Evolutionary conservation across 345 rosid genomes (phyloP).

Genomic region (Boechera retrofracta): DNA sequence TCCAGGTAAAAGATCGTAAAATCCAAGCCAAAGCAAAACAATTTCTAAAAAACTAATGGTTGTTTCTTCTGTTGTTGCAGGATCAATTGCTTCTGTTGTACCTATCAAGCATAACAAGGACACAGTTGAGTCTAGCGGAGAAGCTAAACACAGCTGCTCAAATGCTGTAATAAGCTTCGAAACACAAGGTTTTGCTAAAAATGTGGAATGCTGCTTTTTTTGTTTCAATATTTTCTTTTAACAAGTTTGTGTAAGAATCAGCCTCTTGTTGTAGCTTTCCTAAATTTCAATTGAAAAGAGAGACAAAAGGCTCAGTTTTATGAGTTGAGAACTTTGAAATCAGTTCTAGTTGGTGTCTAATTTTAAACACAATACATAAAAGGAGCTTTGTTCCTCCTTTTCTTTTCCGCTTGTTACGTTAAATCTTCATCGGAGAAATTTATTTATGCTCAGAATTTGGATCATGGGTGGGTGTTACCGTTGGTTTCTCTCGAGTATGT

Average conservation of each 20-base stretch:
- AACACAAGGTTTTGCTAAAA: constrained; percentile 13
- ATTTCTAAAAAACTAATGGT: neutral
- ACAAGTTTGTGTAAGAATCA: constrained; percentile 36
- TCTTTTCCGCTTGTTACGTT: neutral
- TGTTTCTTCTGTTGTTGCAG: constrained; percentile 45
- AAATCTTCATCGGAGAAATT: neutral
- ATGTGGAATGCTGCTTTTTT: constrained; percentile 20
- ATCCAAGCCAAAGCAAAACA: neutral
- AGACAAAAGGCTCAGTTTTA: constrained; percentile 12
- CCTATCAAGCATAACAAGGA: constrained; percentile 88
- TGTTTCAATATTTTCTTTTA: constrained; percentile 3
- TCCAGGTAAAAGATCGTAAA: constrained; percentile 64
- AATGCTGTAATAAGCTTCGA: constrained; percentile 51
- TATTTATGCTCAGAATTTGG: neutral
- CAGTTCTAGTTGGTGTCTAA: neutral
- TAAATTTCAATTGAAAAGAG: constrained; percentile 22
- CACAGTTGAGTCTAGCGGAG: constrained; percentile 89
- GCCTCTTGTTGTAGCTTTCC: constrained; percentile 35
- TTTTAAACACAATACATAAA: neutral
- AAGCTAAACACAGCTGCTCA: constrained; percentile 96
- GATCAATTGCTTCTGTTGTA: constrained; percentile 84
- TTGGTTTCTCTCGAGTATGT: neutral
- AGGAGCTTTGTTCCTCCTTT: neutral
- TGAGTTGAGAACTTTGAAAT: constrained; percentile 8
- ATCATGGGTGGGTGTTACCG: neutral